Evolutionary conservation across 176 grass and related monocot species (phyloP).

Genomic region (Canna indica): DNA sequence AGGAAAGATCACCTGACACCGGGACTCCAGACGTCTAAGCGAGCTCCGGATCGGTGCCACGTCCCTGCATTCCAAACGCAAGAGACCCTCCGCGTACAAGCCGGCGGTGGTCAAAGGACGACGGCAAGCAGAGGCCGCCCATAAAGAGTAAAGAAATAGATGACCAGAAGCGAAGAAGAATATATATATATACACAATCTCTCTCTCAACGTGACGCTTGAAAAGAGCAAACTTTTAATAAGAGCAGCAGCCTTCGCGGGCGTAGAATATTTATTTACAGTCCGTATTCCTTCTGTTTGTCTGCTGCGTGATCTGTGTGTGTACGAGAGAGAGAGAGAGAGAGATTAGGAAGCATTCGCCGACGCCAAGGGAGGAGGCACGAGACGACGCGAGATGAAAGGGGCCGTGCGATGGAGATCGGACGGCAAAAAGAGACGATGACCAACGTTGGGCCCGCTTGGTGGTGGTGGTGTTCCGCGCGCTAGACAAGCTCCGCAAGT

Average conservation of each 20-base stretch:
- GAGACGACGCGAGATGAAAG: background rate
- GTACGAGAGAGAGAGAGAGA: background rate
- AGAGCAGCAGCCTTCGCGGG: background rate
- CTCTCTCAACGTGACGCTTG: background rate
- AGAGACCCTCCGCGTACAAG: background rate
- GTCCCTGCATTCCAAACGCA: background rate
- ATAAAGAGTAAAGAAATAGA: background rate
- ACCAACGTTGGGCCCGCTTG: background rate
- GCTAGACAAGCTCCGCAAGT: background rate
- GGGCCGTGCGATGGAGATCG: background rate
- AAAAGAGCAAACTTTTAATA: background rate
- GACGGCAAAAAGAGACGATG: background rate
- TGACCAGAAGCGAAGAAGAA: background rate
- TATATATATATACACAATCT: background rate
- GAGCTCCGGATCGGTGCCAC: background rate
- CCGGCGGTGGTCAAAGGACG: background rate
- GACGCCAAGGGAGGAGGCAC: background rate
- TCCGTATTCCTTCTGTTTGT: background rate
- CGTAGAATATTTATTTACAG: background rate
- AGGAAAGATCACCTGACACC: background rate
- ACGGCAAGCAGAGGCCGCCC: background rate
- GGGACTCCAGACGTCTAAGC: background rate
- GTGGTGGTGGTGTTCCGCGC: background rate
- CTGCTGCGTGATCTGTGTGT: background rate
- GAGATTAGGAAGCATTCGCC: background rate